phyloP scores from a whole-genome alignment of 257 asterid genomes.

The Rehmannia glutinosa region DNA sequence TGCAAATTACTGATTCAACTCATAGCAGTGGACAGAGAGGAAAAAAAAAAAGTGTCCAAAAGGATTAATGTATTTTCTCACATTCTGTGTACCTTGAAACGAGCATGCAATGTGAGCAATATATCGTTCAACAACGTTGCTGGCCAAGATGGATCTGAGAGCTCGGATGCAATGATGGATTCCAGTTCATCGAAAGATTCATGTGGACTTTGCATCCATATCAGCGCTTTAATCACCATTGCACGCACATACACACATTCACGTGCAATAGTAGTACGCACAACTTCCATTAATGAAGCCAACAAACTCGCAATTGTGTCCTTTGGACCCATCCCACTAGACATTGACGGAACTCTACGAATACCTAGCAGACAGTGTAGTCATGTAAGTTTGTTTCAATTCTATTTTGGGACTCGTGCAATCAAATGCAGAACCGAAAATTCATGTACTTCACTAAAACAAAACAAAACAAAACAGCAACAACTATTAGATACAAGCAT shows the following conservation, averaged over 20 bases:
- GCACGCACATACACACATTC: slow-evolving; percentile 99
- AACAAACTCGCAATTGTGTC: slow-evolving; percentile 89
- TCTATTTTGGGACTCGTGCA: background rate
- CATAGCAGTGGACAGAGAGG: background rate
- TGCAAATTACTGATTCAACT: background rate
- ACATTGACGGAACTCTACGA: slow-evolving; percentile 64
- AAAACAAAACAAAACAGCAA: background rate
- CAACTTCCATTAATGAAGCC: slow-evolving; percentile 97
- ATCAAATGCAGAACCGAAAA: background rate
- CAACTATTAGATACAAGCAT: too few species aligned
- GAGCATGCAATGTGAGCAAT: slow-evolving; percentile 94
- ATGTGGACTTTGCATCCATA: slow-evolving; percentile 99
- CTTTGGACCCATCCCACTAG: slow-evolving; percentile 68
- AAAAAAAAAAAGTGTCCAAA: background rate
- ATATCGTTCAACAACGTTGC: slow-evolving; percentile 82
- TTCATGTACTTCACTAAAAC: background rate
- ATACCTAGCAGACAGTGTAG: slow-evolving; percentile 35
- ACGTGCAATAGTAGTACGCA: slow-evolving; percentile 96
- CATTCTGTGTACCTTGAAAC: slow-evolving; percentile 73
- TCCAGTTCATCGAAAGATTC: slow-evolving; percentile 94
- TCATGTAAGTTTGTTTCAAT: background rate
- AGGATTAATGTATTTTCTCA: background rate
- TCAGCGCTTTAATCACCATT: slow-evolving; percentile 92
- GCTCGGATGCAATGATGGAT: slow-evolving; percentile 95
- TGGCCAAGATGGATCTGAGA: slow-evolving; percentile 96